Percentiles rank a stretch among this genome's conserved stretches.
These are phyloP conservation scores for Vigna reflexopilosa DNA, from an alignment of 306 rosid genomes.

Conservation along the genomic window DNA sequence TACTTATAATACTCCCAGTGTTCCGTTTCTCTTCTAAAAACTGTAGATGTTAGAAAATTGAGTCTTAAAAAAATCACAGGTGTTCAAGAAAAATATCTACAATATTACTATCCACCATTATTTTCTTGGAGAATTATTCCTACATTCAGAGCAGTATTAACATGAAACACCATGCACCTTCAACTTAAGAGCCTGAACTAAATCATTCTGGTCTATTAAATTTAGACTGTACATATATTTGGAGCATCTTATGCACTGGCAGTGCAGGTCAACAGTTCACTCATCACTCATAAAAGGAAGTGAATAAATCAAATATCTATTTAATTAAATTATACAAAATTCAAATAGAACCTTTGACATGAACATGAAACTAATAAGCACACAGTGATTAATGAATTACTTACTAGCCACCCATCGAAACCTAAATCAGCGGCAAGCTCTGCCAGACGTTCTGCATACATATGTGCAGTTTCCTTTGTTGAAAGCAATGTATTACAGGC, in stretches of 20 bases:
- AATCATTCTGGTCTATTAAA: constrained; percentile 5
- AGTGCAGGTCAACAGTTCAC: constrained; percentile 29
- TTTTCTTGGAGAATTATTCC: constrained; percentile 3
- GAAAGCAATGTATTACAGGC: constrained; percentile 62
- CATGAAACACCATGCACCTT: constrained; percentile 3
- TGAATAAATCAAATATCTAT: constrained; percentile 33
- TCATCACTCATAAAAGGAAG: constrained; percentile 18
- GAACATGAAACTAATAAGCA: constrained; percentile 17
- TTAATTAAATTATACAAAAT: constrained; percentile 16
- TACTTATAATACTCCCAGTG: background rate
- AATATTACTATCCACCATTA: background rate
- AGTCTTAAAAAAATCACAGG: background rate
- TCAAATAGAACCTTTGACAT: constrained; percentile 23
- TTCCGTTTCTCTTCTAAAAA: background rate
- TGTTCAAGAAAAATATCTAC: background rate
- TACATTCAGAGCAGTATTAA: background rate
- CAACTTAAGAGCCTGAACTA: constrained; percentile 29
- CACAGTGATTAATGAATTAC: constrained; percentile 20
- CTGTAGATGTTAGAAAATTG: background rate
- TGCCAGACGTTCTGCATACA: constrained; percentile 78
- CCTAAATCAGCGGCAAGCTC: constrained; percentile 85
- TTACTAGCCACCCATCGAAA: constrained; percentile 99
- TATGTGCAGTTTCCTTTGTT: constrained; percentile 74
- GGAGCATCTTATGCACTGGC: constrained; percentile 23
- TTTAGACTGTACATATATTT: constrained; percentile 5